Evolutionary conservation across 192 early-diverging fungal species (phyloP).

Genomic region (Irineochytrium annulatum): DNA sequence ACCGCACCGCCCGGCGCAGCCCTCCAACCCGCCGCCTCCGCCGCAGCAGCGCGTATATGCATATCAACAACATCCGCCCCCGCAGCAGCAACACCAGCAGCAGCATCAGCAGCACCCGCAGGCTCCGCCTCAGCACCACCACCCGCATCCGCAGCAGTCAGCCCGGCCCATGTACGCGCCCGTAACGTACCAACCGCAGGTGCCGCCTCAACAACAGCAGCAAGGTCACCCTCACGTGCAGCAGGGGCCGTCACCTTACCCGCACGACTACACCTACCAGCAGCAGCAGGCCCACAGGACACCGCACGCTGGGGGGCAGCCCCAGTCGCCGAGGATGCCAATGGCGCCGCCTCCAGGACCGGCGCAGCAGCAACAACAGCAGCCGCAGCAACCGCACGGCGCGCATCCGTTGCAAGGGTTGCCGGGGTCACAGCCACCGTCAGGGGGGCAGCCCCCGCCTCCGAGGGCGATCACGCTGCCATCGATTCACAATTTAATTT

Average conservation of each 20-base stretch:
- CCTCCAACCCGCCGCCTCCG: not conserved
- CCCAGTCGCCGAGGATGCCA: no score
- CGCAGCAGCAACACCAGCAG: not conserved
- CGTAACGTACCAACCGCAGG: not conserved
- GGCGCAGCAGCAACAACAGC: not conserved
- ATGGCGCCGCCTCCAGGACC: no score
- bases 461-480: not conserved
- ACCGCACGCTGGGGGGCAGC: not conserved
- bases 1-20: not conserved
- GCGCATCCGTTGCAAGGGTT: not conserved
- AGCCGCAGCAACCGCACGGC: not conserved
- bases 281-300: not conserved
- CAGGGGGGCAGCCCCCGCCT: not conserved
- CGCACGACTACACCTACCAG: not conserved
- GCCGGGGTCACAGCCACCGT: not conserved
- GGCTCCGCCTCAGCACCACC: not conserved
- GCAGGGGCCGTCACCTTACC: not conserved
- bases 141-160: not conserved
- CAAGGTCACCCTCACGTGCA: not conserved
- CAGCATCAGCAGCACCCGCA: not conserved
- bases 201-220: not conserved
- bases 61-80: not conserved
- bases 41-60: not conserved
- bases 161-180: not conserved
- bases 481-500: conserved; percentile 2